Evolutionary conservation across 176 grass and related monocot species (phyloP), one percentile per base, ranked within the genome.

Genomic region (Eragrostis nindensis): DNA sequence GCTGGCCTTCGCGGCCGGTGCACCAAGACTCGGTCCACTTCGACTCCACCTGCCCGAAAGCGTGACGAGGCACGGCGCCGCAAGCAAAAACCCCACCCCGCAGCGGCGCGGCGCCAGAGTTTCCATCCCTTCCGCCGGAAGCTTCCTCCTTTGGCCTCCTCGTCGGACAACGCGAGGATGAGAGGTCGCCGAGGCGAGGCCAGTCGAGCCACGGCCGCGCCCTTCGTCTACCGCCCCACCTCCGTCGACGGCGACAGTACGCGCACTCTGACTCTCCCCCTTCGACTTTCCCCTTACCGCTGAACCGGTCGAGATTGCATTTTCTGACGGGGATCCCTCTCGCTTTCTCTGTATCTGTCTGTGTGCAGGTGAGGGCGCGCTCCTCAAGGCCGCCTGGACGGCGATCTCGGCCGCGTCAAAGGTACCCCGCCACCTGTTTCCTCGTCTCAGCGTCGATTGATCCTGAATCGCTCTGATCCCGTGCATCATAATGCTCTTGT

Each of bases 331-430:
- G 32, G 32, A 36, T 36, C 29, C 6, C 17, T 8, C 16, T 2
- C 11, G 17, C 4, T 19, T 32, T 66, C 6, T 61, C 8, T 59
- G 6, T 25, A 3, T 4, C 32, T 36, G 32, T 26, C 24, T 27
- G 24, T 30, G 24, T 16, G 30, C 63, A 39, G 63, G 17, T 11
- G 63, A 66, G 0, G 66, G 59, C 15, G 66, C 32, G 78, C 5
- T 36, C 32, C 32, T 36, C 32, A 36, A 36, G 32, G 32, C 32
- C 32, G 32, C 32, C 32, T 25, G 1, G 70, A 74, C n/a, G 70
- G 70, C 8, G 38, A 83, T 59, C 80, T 83, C 46, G 22, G 0
- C 27, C 29, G 70, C 8, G 6, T 83, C 70, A 73, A 82, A 82
- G 70, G 70, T 74, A 65, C 30, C 2, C 43, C 0, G 32, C 1